Evolutionary conservation across 2,329 filamentous ascomycete species (phyloP).

Genomic region (Talaromyces funiculosus): DNA sequence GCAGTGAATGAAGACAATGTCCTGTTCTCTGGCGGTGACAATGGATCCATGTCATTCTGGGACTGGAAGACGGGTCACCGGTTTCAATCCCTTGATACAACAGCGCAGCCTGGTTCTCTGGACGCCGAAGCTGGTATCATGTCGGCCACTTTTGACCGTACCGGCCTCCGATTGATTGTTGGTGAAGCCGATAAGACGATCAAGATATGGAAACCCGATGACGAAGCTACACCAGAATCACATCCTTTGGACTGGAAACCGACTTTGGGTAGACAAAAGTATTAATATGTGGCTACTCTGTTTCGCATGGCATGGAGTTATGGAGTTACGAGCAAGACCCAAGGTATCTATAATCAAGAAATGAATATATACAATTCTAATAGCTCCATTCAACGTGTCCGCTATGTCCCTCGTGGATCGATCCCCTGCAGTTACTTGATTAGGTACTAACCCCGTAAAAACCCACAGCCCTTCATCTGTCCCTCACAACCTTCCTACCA

Average conservation of each 20-base stretch:
- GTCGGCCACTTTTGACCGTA: constrained; percentile 86
- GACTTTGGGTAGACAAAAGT: constrained; percentile 70
- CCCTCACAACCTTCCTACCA: not conserved
- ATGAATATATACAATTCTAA: not conserved
- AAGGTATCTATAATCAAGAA: not conserved
- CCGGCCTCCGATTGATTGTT: constrained; percentile 81
- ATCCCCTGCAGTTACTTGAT: not conserved
- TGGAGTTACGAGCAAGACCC: constrained; percentile 1
- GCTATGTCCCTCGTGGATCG: not conserved
- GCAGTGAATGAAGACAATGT: constrained; percentile 93
- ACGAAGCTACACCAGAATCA: constrained; percentile 80
- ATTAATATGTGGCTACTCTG: constrained; percentile 37
- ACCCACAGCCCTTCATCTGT: not conserved
- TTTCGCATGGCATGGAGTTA: constrained; percentile 28
- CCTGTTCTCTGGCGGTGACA: constrained; percentile 89
- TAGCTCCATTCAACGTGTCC: not conserved
- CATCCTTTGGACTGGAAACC: constrained; percentile 93
- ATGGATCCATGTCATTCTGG: constrained; percentile 96
- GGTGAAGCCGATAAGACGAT: constrained; percentile 98
- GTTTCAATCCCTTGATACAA: constrained; percentile 84
- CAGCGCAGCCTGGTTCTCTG: constrained; percentile 86
- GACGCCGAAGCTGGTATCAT: constrained; percentile 94
- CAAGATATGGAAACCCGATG: constrained; percentile 96
- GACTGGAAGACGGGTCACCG: constrained; percentile 96
- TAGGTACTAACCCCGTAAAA: not conserved